phyloP scores from a whole-genome alignment of 495 filamentous ascomycete species.

The Aspergillus leporis region DNA sequence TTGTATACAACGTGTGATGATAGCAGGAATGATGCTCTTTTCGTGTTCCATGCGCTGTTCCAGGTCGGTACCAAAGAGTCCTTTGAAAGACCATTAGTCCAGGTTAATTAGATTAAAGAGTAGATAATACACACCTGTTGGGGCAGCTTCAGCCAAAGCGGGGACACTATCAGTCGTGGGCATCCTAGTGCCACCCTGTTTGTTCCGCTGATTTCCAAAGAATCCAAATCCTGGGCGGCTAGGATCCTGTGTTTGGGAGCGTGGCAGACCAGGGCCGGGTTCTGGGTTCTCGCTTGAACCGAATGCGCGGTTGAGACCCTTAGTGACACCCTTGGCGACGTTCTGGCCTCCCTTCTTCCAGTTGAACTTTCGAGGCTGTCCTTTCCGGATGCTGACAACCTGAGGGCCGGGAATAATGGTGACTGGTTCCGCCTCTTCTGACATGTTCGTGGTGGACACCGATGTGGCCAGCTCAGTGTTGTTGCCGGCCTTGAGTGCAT shows the following conservation, averaged over 20 bases:
- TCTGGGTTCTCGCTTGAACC: conserved; percentile 52
- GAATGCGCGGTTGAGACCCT: conserved; percentile 84
- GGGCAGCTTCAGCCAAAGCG: conserved; percentile 54
- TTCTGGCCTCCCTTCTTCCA: conserved; percentile 97
- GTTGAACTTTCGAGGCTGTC: conserved; percentile 91
- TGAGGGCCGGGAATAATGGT: conserved; percentile 77
- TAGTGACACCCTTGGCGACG: conserved; percentile 89
- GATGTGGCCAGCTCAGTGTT: conserved; percentile 49
- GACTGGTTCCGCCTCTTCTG: conserved; percentile 65
- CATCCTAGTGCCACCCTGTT: conserved; percentile 46
- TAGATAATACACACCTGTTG: conserved; percentile 36
- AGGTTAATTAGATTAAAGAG: background rate
- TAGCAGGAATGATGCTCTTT: conserved; percentile 81
- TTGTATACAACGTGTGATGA: conserved; percentile 93
- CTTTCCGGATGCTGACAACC: conserved; percentile 88
- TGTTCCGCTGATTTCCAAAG: conserved; percentile 60
- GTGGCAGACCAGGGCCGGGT: conserved; percentile 45
- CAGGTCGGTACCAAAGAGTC: conserved; percentile 90
- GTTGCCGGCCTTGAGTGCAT: conserved; percentile 50
- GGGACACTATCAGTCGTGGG: conserved; percentile 58
- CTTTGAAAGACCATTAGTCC: conserved; percentile 25
- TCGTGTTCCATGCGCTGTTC: conserved; percentile 85
- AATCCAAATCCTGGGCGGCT: conserved; percentile 73
- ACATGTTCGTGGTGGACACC: conserved; percentile 57
- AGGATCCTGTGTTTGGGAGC: conserved; percentile 53